phyloP scores from a whole-genome alignment of 345 rosid genomes.

The Orychophragmus violaceus region DNA sequence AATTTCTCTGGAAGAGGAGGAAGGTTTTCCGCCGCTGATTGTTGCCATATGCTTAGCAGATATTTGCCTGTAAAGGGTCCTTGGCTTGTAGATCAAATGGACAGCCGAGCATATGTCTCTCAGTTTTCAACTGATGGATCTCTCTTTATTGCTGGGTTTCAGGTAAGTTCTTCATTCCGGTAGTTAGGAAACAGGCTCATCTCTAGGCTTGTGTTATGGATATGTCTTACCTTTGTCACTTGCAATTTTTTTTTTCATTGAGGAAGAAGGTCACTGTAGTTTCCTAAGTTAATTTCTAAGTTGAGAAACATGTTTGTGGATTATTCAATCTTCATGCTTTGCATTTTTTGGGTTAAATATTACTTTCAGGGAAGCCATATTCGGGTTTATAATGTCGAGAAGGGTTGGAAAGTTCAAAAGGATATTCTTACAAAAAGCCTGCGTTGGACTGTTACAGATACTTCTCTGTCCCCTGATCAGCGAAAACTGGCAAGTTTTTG shows the following conservation, averaged over 20 bases:
- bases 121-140: constrained; percentile 93
- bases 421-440: constrained; percentile 71
- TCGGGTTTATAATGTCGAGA: constrained; percentile 69
- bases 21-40: constrained; percentile 75
- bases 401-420: constrained; percentile 80
- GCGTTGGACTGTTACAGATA: constrained; percentile 93
- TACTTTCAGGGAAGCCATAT: constrained; percentile 72
- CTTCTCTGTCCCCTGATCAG: constrained; percentile 85
- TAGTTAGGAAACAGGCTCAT: background rate
- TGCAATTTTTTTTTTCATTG: too few relatives aligned
- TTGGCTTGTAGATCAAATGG: constrained; percentile 69
- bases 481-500: constrained; percentile 58
- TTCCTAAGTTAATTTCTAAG: background rate
- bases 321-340: background rate
- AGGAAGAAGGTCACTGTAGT: background rate
- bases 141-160: constrained; percentile 82
- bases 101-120: constrained; percentile 79
- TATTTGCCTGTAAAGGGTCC: constrained; percentile 85
- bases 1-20: constrained; percentile 72
- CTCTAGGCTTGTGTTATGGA: background rate
- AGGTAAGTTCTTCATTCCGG: constrained; percentile 36
- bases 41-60: constrained; percentile 71
- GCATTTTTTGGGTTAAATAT: background rate
- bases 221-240: background rate
- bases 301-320: background rate